Conservation (phyloP, 495 filamentous ascomycete genomes). For the Hypoxylon subgilvum region DNA sequence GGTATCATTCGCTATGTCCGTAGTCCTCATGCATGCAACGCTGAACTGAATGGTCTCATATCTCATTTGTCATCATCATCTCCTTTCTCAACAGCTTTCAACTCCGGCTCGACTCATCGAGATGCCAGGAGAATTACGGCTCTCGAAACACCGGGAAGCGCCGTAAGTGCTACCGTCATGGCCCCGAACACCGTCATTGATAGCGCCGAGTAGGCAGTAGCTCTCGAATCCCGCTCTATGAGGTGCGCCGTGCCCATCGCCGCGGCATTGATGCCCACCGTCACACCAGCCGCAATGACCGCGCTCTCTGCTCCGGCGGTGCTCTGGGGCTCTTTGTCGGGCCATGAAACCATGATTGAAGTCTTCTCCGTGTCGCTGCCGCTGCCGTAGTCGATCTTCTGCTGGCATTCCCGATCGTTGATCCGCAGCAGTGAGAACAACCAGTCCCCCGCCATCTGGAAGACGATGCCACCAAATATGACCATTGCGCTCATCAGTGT, state of each 20-base stretch:
- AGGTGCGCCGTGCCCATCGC: slow-evolving; percentile 58
- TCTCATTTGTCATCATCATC: slow-evolving; percentile 13
- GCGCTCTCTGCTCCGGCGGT: slow-evolving; percentile 27
- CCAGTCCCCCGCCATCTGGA: slow-evolving; percentile 51
- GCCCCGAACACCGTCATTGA: slow-evolving; percentile 56
- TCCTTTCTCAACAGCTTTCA: not conserved
- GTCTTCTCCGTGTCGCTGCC: slow-evolving; percentile 1
- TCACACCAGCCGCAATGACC: slow-evolving; percentile 51
- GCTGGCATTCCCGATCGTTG: slow-evolving; percentile 11
- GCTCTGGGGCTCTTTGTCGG: not conserved
- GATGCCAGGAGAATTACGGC: slow-evolving; percentile 10
- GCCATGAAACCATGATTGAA: not conserved
- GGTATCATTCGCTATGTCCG: slow-evolving; percentile 31
- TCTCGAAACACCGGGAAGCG: slow-evolving; percentile 31
- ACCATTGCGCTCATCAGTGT: slow-evolving; percentile 54
- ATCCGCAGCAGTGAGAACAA: slow-evolving; percentile 38
- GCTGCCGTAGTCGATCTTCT: slow-evolving; percentile 1
- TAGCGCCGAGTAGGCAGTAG: slow-evolving; percentile 54
- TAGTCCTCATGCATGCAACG: slow-evolving; percentile 16
- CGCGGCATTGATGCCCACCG: slow-evolving; percentile 56
- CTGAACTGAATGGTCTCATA: slow-evolving; percentile 5
- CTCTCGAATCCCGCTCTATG: slow-evolving; percentile 53
- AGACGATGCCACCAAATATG: slow-evolving; percentile 53
- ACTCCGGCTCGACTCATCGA: not conserved
- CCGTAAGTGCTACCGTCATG: slow-evolving; percentile 54